These are phyloP conservation scores for Dactylellina parvicollis DNA, from an alignment of 2,329 filamentous ascomycete genomes.

Conservation along the genomic window DNA sequence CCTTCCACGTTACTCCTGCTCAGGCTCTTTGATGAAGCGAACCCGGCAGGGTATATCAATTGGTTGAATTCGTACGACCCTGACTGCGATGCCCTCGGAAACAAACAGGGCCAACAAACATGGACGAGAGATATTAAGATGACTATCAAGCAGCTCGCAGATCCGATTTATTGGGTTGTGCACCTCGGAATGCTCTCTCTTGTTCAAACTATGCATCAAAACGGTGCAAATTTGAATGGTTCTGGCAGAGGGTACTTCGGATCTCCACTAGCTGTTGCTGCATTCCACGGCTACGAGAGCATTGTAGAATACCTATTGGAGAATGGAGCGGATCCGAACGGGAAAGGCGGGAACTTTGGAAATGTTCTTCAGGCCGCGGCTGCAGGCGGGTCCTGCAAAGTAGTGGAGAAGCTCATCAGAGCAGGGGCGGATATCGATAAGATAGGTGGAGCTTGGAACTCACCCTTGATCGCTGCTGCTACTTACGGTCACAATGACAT, in stretches of 20 bases:
- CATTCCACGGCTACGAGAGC: conserved; percentile 55
- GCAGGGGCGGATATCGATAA: conserved; percentile 54
- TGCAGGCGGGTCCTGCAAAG: conserved; percentile 24
- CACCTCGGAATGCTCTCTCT: conserved; percentile 1
- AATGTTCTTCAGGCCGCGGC: conserved; percentile 56
- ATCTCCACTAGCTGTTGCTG: conserved; percentile 59
- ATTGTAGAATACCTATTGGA: conserved; percentile 59
- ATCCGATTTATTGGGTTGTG: conserved; percentile 27
- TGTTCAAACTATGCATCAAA: not conserved
- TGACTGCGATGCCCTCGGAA: conserved; percentile 5
- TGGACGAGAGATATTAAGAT: not conserved
- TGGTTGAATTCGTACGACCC: conserved; percentile 34
- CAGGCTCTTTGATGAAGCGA: conserved; percentile 5
- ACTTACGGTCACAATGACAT: conserved; percentile 14
- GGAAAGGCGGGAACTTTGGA: conserved; percentile 54
- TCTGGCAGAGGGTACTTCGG: conserved; percentile 52
- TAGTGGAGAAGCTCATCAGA: conserved; percentile 51
- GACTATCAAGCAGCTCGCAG: not conserved
- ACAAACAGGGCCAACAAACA: not conserved
- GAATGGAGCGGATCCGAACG: conserved; percentile 58
- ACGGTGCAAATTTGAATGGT: conserved; percentile 10
- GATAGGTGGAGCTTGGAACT: conserved; percentile 46
- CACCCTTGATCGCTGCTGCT: conserved; percentile 51
- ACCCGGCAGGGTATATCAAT: conserved; percentile 19
- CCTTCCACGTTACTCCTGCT: not conserved